Base-by-base conservation (phyloP, 768 basidiomycete genomes). In the Agaricus blazei region DNA sequence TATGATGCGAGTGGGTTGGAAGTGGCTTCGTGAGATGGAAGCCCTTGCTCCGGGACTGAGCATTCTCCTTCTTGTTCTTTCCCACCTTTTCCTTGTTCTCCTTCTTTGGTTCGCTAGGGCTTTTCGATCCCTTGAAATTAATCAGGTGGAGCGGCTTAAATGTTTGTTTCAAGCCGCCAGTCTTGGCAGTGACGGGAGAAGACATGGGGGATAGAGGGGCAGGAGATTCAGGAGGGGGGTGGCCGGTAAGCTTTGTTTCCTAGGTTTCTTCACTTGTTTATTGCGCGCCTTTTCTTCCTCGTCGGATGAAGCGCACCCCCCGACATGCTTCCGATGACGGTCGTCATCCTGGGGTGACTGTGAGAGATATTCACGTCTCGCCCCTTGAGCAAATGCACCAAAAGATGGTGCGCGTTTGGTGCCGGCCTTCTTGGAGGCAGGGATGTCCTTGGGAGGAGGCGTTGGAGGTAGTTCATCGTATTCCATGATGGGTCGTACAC, bases 251-350 rank as follows among this genome's bases (percentile, higher is more conserved):
- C 34, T 34, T 63, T 66, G 70, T 19, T 63, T 67, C 55, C 81
- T 76, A 48, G 76, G 70, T 69, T 85, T 88, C 78, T 90, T 90
- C 24, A 75, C 83, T 36, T 73, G 75, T 59, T 74, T 75, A 40
- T 74, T 76, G 37, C 87, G 79, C 24, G 76, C 62, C 66, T 83
- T 84, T 70, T 90, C 87, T 63, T 90, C 88, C 59, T 90, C 88
- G 62, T 90, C 88, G 19, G 85, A 87, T 11, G 88, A 87, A 24
- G 81, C 71, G 64, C 71, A 75, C 44, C 75, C 72, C 23, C 67
- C 67, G 15, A 67, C 63, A 29, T 68, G 62, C 53, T 71, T 66
- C 46, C 72, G 59, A 63, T 69, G 65, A 64, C 76, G 66, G 44
- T 59, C 66, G 53, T 45, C 44, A 11, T 57, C 56, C 15, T 51